phyloP scores from a whole-genome alignment of 2,329 filamentous ascomycete species.

The Aspergillus nomiae region DNA sequence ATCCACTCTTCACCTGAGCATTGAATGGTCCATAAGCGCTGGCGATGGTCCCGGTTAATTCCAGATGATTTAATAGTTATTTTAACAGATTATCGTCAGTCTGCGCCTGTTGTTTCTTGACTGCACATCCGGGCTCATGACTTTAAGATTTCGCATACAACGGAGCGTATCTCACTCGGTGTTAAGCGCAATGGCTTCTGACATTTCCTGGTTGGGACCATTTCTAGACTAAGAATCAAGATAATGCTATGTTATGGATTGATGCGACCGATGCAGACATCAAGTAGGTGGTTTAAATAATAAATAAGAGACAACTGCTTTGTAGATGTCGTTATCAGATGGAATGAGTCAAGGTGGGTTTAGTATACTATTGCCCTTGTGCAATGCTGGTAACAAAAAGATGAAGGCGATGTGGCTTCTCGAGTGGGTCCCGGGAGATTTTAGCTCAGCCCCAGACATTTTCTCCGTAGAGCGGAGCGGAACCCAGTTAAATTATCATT shows the following conservation, averaged over 20 bases:
- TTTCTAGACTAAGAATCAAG: background rate
- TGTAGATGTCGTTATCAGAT: background rate
- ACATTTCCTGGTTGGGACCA: background rate
- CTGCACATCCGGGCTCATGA: background rate
- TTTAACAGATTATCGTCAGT: background rate
- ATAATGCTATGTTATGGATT: background rate
- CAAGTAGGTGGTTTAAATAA: background rate
- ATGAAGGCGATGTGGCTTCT: constrained; percentile 1
- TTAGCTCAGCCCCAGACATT: background rate
- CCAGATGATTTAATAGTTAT: background rate
- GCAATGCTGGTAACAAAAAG: background rate
- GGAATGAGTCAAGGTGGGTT: background rate
- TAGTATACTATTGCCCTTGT: background rate
- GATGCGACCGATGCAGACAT: background rate
- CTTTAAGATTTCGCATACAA: background rate
- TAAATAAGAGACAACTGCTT: background rate
- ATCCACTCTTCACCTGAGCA: background rate
- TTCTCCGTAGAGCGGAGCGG: background rate
- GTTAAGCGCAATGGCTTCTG: background rate
- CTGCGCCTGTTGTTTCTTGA: background rate
- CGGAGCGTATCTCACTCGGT: background rate
- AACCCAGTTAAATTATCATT: constrained; percentile 6
- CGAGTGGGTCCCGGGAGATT: constrained; percentile 4
- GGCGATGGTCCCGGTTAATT: background rate
- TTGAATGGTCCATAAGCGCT: background rate